Evolutionary conservation across 768 basidiomycete genomes (phyloP), one percentile per base, ranked within the genome.

Genomic region (Dioszegia aurantiaca): DNA sequence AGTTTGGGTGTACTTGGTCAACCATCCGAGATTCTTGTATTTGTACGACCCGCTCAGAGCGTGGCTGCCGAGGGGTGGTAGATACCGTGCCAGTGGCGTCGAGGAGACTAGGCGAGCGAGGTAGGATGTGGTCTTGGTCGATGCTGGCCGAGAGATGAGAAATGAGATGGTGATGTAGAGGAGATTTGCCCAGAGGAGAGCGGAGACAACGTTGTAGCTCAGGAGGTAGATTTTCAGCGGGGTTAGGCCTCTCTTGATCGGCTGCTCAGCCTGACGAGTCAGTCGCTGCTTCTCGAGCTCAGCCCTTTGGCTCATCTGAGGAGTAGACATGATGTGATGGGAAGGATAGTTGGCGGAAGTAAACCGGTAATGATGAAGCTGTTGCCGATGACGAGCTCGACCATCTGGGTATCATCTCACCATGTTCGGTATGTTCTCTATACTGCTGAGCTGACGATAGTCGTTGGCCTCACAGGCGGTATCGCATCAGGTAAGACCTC

Each of bases 381-480:
- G 40, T 5, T 14, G 5, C 40, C 40, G 40, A 26, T 14, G 23
- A 10, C 21, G 12, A 47, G 8, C 46, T 47, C 46, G 31, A 33
- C 31, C 46, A 19, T 30, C 12, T 30, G 46, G 26, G 14, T 21
- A 33, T 36, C 30, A 21, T 44, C 40, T 30, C 46, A 47, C 12
- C 26, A 47, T 47, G 46, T 28, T 47, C 4, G 36, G 48, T 49
- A 37, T 8, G 48, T 37, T n/a, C 46, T 5, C 16, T 14, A 17
- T 28, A 10, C 19, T 14, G 17, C 19, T 36, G 4, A 8, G 48
- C 48, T 49, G 3, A 49, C 46, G 6, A n/a, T 42, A 94, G 93
- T 98, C 58, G 83, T 95, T 61, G 94, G 95, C 39, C 83, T 99
- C 21, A 97, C 94, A 27, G 95, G 95, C 8, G 90, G 93, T 1